Conservation (phyloP, 2,329 filamentous ascomycete species). For the Lachnellula suecica region DNA sequence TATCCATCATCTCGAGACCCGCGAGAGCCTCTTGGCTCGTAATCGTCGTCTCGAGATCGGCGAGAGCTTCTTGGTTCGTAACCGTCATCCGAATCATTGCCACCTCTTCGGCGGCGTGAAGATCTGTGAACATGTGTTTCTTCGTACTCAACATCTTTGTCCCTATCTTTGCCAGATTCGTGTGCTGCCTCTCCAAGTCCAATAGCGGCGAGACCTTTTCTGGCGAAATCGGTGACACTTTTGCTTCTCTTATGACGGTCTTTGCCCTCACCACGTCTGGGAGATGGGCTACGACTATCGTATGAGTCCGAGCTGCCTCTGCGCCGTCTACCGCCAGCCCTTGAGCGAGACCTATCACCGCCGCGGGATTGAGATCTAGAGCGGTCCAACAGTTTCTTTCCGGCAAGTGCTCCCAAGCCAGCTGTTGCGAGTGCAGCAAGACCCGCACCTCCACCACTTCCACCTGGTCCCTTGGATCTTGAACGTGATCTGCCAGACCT, state of each 20-base stretch:
- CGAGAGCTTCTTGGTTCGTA: constrained; percentile 18
- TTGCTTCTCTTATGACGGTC: constrained; percentile 59
- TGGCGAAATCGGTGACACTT: constrained; percentile 62
- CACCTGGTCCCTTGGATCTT: constrained; percentile 39
- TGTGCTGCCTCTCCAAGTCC: constrained; percentile 53
- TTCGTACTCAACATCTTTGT: constrained; percentile 22
- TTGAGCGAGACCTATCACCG: constrained; percentile 45
- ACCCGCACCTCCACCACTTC: constrained; percentile 46
- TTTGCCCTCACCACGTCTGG: constrained; percentile 16
- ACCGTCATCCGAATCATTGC: constrained; percentile 22
- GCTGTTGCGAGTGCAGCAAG: constrained; percentile 65
- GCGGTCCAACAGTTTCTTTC: constrained; percentile 56
- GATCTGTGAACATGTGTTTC: constrained; percentile 25
- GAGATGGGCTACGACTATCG: constrained; percentile 32
- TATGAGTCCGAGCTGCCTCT: constrained; percentile 30
- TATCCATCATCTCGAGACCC: constrained; percentile 21
- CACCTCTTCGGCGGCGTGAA: constrained; percentile 11
- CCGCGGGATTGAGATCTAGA: constrained; percentile 48
- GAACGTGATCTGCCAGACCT: constrained; percentile 68
- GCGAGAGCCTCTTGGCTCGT: constrained; percentile 8
- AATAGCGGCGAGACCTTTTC: constrained; percentile 60
- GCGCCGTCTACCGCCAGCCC: constrained; percentile 30
- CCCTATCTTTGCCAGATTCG: constrained; percentile 16
- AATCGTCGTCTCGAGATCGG: constrained; percentile 13
- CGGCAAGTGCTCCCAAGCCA: constrained; percentile 58